Percentiles rank a stretch among this genome's conserved stretches.
These are phyloP conservation scores for Vinca major DNA, from an alignment of 305 asterid genomes.

Conservation along the genomic window DNA sequence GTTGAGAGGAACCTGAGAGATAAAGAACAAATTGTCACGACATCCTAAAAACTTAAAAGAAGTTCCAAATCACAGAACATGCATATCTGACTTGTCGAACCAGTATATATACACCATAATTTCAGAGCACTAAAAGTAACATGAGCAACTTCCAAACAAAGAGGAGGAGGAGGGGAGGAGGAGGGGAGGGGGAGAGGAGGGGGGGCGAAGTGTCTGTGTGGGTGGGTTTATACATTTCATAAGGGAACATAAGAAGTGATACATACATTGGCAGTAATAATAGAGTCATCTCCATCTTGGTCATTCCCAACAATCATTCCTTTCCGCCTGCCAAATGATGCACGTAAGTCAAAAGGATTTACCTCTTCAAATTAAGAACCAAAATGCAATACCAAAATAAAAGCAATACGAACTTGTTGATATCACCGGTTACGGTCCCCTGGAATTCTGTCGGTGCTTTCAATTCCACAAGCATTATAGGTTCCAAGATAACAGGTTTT, in stretches of 20 bases:
- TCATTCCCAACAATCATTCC: slow-evolving; percentile 93
- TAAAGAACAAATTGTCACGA: not conserved
- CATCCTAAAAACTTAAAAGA: not conserved
- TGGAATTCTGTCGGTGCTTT: slow-evolving; percentile 93
- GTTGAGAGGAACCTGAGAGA: slow-evolving; percentile 89
- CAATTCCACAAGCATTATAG: slow-evolving; percentile 87
- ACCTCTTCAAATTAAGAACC: not conserved
- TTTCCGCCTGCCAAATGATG: slow-evolving; percentile 58
- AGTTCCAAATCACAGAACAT: not conserved
- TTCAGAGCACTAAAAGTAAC: not conserved
- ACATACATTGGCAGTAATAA: slow-evolving; percentile 74
- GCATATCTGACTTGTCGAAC: not conserved
- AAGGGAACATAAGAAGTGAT: slow-evolving; percentile 7
- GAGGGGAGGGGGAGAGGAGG: not conserved
- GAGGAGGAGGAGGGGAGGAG: too few species aligned
- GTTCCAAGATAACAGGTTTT: slow-evolving; percentile 93
- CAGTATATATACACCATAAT: too few species aligned
- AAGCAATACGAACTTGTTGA: slow-evolving; percentile 59
- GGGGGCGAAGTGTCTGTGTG: not conserved
- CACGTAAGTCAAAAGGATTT: slow-evolving; percentile 7
- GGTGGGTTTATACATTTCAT: slow-evolving; percentile 1
- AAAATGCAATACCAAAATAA: slow-evolving; percentile 6
- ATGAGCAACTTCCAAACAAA: not conserved
- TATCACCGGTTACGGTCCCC: slow-evolving; percentile 92
- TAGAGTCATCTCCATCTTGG: slow-evolving; percentile 91